phyloP scores from a whole-genome alignment of 2,329 filamentous ascomycete species.

The Colletotrichum sp. region DNA sequence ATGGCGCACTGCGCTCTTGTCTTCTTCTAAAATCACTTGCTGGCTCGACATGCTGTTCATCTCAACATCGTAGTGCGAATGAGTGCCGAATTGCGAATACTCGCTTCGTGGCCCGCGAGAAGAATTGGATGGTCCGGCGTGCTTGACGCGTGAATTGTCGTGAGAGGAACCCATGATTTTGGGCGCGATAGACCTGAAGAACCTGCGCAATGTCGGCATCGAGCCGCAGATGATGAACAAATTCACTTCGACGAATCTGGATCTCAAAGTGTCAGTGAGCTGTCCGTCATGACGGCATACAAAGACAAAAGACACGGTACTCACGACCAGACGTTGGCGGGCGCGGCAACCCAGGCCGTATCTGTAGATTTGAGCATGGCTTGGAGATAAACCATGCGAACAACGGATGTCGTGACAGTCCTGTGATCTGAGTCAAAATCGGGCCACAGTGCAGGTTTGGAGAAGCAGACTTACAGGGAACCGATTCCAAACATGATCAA shows the following conservation, averaged over 20 bases:
- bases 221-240: conserved; percentile 32
- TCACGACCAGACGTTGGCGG: conserved; percentile 23
- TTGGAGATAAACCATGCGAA: conserved; percentile 20
- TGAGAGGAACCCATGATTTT: conserved; percentile 23
- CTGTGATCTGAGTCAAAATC: conserved; percentile 12
- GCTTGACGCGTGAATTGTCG: background rate
- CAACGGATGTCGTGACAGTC: conserved; percentile 31
- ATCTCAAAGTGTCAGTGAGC: background rate
- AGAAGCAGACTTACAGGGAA: conserved; percentile 20
- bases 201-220: conserved; percentile 40
- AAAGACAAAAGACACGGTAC: background rate
- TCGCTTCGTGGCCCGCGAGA: background rate
- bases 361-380: conserved; percentile 19
- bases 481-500: conserved; percentile 48
- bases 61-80: background rate
- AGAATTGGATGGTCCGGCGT: background rate
- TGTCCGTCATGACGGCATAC: too few species aligned
- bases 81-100: background rate
- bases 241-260: conserved; percentile 33
- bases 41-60: conserved; percentile 3
- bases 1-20: background rate
- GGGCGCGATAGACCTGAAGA: conserved; percentile 36
- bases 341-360: conserved; percentile 19
- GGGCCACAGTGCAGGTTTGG: background rate
- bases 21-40: background rate